phyloP scores from a whole-genome alignment of 208 protist species.

The Naegleria gruberi region DNA sequence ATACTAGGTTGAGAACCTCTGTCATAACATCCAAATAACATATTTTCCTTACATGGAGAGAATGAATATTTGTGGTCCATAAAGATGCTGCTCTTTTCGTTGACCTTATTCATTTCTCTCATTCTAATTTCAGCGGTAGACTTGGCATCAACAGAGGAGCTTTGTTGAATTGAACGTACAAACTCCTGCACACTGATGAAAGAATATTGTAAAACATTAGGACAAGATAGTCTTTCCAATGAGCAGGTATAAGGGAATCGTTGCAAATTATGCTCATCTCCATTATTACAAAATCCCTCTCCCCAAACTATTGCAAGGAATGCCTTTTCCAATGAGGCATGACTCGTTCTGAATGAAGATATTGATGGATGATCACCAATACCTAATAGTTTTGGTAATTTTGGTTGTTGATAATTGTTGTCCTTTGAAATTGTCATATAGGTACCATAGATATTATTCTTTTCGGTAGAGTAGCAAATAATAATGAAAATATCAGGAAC shows the following conservation, averaged over 20 bases:
- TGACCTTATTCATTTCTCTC: neutral
- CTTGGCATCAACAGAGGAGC: neutral
- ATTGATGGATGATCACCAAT: neutral
- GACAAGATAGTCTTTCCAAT: neutral
- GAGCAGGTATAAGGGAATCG: neutral
- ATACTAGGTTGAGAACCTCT: neutral
- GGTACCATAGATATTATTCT: neutral
- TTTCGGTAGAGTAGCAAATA: neutral
- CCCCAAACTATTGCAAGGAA: neutral
- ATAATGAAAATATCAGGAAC: neutral
- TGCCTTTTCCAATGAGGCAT: neutral
- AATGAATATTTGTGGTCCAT: neutral
- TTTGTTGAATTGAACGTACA: neutral
- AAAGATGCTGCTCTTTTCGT: neutral
- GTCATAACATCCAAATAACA: neutral
- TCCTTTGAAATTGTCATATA: neutral
- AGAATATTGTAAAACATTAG: neutral
- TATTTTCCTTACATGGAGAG: neutral
- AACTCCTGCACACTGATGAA: neutral
- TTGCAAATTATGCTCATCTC: neutral
- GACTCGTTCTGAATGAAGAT: neutral
- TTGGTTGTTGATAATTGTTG: neutral
- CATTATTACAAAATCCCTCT: neutral
- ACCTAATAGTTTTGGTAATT: neutral
- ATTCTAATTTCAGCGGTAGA: neutral